Evolutionary conservation across 2,329 filamentous ascomycete genomes (phyloP), one percentile per base, ranked within the genome.

Genomic region (Epichloe sibirici): DNA sequence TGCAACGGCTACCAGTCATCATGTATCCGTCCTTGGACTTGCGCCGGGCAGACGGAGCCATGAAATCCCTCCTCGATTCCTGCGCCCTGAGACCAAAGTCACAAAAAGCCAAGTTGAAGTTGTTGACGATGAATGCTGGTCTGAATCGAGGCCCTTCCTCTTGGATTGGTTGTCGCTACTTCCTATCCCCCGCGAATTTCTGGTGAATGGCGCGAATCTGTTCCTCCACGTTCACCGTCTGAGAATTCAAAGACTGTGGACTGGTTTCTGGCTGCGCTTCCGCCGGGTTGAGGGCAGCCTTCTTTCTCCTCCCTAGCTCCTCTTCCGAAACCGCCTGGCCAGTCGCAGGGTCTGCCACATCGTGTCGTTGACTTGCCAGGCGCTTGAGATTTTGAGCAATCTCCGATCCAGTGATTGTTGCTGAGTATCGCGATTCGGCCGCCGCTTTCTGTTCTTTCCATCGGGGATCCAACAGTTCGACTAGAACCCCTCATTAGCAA

Each of bases 371-470:
- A 59, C 88, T 90, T 25, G 90, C 90, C 49, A 97, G 76, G n/a
- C 91, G 85, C 74, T 97, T 97, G 57, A 97, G 78, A 65, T 97
- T 96, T 66, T 89, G 90, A 49, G 90, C 90, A 45, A 95, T 89
- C 60, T 97, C 91, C 37, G 79, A 81, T 3, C 88, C 91, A 1
- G 86, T 88, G 9, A 95, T 71, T 61, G 95, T 96, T 9, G 90
- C 90, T 1, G 88, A 81, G 57, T 86, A 88, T 56, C 91, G 85
- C 12, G 86, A 82, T 45, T 95, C 89, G 15, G 88, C 83, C 66
- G 95, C 95, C 53, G 88, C 86, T 60, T 90, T 89, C 66, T 97
- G 90, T 65, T 96, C 90, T 66, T 95, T 95, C 90, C 91, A 97
- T 54, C 86, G 81, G 0, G 91, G 91, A 65, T 97, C 91, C 54